These are phyloP conservation scores for Centrapalus pauciflorus DNA, from an alignment of 129 eudicot species.

Conservation along the genomic window DNA sequence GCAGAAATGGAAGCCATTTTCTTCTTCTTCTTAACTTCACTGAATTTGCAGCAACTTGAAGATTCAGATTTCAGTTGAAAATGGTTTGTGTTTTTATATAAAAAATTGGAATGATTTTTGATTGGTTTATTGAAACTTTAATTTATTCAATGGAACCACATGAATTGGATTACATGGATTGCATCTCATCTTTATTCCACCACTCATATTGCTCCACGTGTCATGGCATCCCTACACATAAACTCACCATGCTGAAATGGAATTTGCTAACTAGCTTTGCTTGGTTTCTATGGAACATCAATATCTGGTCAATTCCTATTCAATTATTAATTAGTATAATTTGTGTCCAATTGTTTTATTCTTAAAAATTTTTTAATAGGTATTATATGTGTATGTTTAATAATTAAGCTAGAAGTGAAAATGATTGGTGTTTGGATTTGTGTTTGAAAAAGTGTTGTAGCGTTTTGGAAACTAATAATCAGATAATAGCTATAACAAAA, in stretches of 20 bases:
- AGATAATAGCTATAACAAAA: too few species aligned
- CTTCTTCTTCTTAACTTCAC: conserved; percentile 1
- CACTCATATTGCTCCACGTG: conserved; percentile 57
- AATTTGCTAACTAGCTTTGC: too few species aligned
- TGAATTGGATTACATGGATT: conserved; percentile 46
- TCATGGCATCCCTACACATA: conserved; percentile 22
- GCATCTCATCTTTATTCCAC: conserved; percentile 52
- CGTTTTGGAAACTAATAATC: too few species aligned
- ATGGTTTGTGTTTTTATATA: conserved; percentile 30
- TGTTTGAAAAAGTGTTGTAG: too few species aligned
- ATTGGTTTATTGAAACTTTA: conserved; percentile 16
- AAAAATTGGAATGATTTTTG: conserved; percentile 11
- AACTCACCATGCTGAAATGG: conserved; percentile 6
- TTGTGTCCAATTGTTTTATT: too few species aligned
- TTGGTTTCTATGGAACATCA: conserved; percentile 14
- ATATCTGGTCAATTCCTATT: too few species aligned
- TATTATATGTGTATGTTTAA: too few species aligned
- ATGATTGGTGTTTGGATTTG: too few species aligned
- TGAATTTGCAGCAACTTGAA: conserved; percentile 23
- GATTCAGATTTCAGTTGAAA: conserved; percentile 6
- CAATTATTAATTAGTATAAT: too few species aligned
- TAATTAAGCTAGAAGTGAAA: too few species aligned
- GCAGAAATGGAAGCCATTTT: conserved; percentile 87
- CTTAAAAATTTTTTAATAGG: too few species aligned
- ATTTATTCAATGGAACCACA: conserved; percentile 44